phyloP scores from a whole-genome alignment of 345 rosid genomes.

The Durio zibethinus region DNA sequence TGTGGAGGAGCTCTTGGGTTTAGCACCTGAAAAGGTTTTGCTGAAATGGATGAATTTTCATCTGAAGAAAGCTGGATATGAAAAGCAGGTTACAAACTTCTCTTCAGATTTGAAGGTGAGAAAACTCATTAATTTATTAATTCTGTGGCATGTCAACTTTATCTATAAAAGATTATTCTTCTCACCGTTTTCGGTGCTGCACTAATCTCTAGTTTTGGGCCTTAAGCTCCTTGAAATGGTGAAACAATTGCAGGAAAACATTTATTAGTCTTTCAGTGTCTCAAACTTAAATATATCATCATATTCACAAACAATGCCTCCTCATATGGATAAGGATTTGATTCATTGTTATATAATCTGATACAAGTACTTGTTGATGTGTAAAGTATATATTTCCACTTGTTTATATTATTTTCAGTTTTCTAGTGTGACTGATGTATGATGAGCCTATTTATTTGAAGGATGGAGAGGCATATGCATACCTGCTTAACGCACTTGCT shows the following conservation, averaged over 20 bases:
- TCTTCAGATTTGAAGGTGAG: slow-evolving; percentile 93
- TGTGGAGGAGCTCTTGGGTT: slow-evolving; percentile 87
- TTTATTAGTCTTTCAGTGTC: background rate
- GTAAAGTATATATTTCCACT: background rate
- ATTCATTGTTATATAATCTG: background rate
- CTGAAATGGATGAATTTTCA: slow-evolving; percentile 99
- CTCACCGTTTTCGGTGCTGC: background rate
- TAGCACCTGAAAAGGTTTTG: slow-evolving; percentile 91
- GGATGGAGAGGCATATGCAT: slow-evolving; percentile 98
- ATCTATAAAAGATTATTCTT: background rate
- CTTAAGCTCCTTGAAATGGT: slow-evolving; percentile 1
- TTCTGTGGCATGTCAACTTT: background rate
- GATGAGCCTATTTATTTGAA: slow-evolving; percentile 34
- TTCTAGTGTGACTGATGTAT: slow-evolving; percentile 16
- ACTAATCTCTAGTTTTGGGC: background rate
- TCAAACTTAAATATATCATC: background rate
- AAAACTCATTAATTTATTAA: background rate
- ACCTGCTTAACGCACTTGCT: slow-evolving; percentile 63
- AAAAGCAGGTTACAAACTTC: slow-evolving; percentile 87
- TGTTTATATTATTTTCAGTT: background rate
- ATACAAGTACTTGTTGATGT: background rate
- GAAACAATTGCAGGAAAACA: background rate
- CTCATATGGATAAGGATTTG: background rate
- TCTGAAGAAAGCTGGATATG: slow-evolving; percentile 88
- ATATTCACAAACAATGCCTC: slow-evolving; percentile 1